Evolutionary conservation across 768 basidiomycete species (phyloP).

Genomic region (Calocera viscosa): DNA sequence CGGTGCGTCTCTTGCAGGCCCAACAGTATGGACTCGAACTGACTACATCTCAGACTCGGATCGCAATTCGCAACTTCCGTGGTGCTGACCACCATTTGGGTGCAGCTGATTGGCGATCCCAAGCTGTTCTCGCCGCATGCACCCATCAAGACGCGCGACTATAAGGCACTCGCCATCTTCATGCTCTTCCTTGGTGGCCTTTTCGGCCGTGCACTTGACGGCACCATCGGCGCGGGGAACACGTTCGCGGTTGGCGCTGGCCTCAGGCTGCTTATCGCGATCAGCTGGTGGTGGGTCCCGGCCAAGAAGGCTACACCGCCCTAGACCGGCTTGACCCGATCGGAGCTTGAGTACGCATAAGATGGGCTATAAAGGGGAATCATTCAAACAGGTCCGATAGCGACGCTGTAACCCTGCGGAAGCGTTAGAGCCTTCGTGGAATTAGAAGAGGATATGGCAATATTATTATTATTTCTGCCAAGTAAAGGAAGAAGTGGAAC

Average conservation of each 20-base stretch:
- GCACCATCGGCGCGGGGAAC: slow-evolving; percentile 43
- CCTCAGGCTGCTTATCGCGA: slow-evolving; percentile 45
- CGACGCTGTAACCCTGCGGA: no score
- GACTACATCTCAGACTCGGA: background rate
- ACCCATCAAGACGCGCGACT: slow-evolving; percentile 9
- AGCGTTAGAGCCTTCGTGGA: no score
- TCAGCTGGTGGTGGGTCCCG: slow-evolving; percentile 57
- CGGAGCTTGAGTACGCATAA: no score
- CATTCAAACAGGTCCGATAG: no score
- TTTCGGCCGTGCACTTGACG: slow-evolving; percentile 24
- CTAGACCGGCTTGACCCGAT: background rate
- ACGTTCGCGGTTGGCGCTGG: slow-evolving; percentile 57
- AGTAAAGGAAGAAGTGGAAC: background rate
- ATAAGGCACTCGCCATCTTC: slow-evolving; percentile 28
- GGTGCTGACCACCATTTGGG: slow-evolving; percentile 14
- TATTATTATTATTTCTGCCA: no score
- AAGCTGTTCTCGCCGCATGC: slow-evolving; percentile 7
- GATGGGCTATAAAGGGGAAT: no score
- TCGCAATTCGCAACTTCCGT: slow-evolving; percentile 9
- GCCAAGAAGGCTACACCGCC: slow-evolving; percentile 23
- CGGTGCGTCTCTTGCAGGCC: slow-evolving; percentile 5
- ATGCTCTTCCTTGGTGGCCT: slow-evolving; percentile 68
- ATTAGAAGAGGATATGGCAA: no score
- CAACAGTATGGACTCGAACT: background rate
- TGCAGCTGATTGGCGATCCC: slow-evolving; percentile 12